Evolutionary conservation across 139 green algal species (phyloP).

Genomic region (Gonium pectorale): DNA sequence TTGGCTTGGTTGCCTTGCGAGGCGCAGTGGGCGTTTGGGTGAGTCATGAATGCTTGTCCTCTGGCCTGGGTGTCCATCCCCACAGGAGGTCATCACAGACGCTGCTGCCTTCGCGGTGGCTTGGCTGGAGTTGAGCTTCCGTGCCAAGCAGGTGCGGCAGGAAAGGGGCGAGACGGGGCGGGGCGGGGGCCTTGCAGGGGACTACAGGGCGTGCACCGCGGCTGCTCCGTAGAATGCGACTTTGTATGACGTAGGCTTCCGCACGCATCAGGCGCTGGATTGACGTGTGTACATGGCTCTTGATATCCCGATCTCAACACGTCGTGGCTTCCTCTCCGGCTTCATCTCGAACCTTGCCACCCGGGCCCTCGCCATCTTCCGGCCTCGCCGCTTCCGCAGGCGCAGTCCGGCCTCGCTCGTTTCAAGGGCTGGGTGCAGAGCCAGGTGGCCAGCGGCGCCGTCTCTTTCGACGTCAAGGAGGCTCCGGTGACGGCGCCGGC

Average conservation of each 20-base stretch:
- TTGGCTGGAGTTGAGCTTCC: conserved; percentile 5
- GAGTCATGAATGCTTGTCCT: background rate
- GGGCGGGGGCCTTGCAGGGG: background rate
- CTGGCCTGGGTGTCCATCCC: background rate
- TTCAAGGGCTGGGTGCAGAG: background rate
- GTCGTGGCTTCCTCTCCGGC: background rate
- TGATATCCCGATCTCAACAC: background rate
- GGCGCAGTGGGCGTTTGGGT: background rate
- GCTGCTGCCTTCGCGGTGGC: background rate
- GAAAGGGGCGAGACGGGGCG: background rate
- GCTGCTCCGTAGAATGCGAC: background rate
- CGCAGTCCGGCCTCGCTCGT: background rate
- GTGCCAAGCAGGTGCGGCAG: background rate
- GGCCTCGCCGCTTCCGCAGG: background rate
- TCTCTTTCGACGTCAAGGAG: conserved; percentile 5
- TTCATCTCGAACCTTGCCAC: background rate
- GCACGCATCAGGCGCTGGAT: background rate
- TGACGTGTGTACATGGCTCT: background rate
- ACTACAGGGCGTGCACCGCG: too few relatives aligned
- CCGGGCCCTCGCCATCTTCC: too few relatives aligned
- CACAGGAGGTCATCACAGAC: background rate
- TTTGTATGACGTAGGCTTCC: too few relatives aligned
- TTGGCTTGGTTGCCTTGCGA: background rate
- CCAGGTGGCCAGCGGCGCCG: background rate
- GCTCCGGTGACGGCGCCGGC: too few relatives aligned